Evolutionary conservation across 768 basidiomycete genomes (phyloP), one percentile per base, ranked within the genome.

Genomic region (Leccinum boreale): DNA sequence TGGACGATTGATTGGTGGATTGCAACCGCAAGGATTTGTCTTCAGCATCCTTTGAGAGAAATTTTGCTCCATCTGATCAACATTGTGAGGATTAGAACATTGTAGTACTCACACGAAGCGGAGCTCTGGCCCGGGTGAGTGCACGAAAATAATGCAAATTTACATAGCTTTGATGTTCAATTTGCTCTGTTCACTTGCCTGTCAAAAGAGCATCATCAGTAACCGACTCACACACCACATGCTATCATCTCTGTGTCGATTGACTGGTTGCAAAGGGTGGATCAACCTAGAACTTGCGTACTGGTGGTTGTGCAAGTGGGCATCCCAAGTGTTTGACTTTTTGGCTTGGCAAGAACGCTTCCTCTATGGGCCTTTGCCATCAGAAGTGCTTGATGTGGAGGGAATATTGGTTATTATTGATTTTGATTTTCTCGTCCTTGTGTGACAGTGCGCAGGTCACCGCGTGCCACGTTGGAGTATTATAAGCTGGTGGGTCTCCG

Each of bases 101-200:
- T 28, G 26, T 26, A 33, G 12, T 36, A 17, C 88, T 74, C 74
- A 96, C 96, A 61, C 90, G 86, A 65, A 96, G 82, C 0, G 96
- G 96, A 7, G 89, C 87, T 69, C 89, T 79, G 63, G 31, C 31
- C 31, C 31, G 31, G 11, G 31, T 29, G 29, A 29, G 29, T 29
- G 29, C 88, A 92, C 10, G 96, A 92, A 71, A 96, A 99, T 0
- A 96, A 96, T 2, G 95, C 83, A 66, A 94, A 98, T 74, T 97
- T 33, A 33, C 29, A 24, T 98, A 53, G 98, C 92, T 74, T 98
- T 94, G 6, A 99, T 90, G 58, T 94, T 98, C 52, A 98, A 74
- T 53, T 82, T 83, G 2, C 96, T 96, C 58, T 84, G 87, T 65
- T 97, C 95, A 61, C 81, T 93, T n/a, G n/a, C n/a, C n/a, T n/a